Base-by-base conservation (phyloP, 2,329 filamentous ascomycete species). In the Clonostachys byssicola region DNA sequence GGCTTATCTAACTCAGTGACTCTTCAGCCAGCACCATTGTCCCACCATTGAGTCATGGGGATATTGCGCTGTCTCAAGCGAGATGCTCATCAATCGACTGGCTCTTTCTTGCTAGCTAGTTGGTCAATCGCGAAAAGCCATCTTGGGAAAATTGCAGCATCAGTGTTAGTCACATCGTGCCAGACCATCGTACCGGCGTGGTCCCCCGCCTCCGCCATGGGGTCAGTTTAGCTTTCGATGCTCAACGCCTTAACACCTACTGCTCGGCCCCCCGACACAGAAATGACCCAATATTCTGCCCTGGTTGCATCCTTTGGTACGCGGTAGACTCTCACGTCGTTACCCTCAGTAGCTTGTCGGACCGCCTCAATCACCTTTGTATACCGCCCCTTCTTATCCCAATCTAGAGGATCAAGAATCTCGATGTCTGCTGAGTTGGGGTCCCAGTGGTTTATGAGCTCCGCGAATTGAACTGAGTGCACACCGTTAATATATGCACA, bases 271-370 rank as follows among this genome's bases (percentile, higher is more conserved):
- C 75, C 77, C 44, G 77, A 68, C 68, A 58, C 85, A 76, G 55
- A 86, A 63, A 96, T 71, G 49, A 96, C 71, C 78, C 85, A 96
- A 66, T 95, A 95, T 68, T 95, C 88, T 13, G 77, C 75, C 60
- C 86, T 78, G 23, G 83, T 81, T 12, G 72, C 71, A 41, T 79
- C 82, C 56, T 80, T 73, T 49, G 75, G 70, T 9, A 95, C 81
- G 46, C 80, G 74, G 60, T 94, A 96, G 18, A 95, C 83, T 60
- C 85, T 81, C 45, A 92, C 80, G 52, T 89, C 84, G 51, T 75
- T 78, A 3, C 86, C 81, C 60, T 76, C 72, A 18, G 76, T 77
- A 13, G 78, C 83, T 61, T 81, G 72, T 53, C 77, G 76, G 43
- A 92, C 85, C 13, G 87, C 88, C 35, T 88, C 78, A 4, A 91